These are phyloP conservation scores for Kurtzmaniella cleridarum DNA, from an alignment of 805 yeast genomes.

Conservation along the genomic window DNA sequence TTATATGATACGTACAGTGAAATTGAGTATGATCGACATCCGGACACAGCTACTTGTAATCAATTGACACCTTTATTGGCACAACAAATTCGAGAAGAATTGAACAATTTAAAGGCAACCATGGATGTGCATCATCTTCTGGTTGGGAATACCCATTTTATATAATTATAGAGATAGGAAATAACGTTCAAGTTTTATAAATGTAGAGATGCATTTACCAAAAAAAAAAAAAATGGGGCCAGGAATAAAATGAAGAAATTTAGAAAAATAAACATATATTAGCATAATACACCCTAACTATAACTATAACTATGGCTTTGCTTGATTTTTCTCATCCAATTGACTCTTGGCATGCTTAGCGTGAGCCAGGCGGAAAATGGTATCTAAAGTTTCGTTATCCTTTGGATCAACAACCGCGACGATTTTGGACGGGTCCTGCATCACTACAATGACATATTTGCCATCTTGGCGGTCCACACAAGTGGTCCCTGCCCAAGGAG, in stretches of 20 bases:
- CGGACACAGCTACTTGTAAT: conserved; percentile 89
- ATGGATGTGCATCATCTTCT: conserved; percentile 85
- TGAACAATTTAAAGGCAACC: conserved; percentile 68
- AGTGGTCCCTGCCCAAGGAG: conserved; percentile 47
- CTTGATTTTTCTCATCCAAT: not conserved
- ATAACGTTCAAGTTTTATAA: too few relatives aligned
- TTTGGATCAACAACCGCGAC: conserved; percentile 37
- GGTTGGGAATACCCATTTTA: conserved; percentile 77
- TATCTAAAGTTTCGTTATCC: conserved; percentile 35
- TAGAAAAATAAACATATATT: too few relatives aligned
- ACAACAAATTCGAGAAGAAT: conserved; percentile 77
- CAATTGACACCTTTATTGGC: conserved; percentile 84
- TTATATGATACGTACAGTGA: conserved; percentile 81
- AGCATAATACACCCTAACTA: too few relatives aligned
- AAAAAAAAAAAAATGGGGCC: too few relatives aligned
- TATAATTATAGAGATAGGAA: conserved; percentile 25
- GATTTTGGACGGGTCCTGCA: conserved; percentile 38
- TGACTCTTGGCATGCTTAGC: conserved; percentile 15
- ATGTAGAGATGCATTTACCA: too few relatives aligned
- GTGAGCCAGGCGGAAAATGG: conserved; percentile 44
- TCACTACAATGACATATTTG: conserved; percentile 39
- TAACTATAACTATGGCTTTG: not conserved
- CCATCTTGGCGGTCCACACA: conserved; percentile 39
- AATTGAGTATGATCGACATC: conserved; percentile 86
- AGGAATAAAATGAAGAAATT: too few relatives aligned